Conservation (phyloP, 2,329 filamentous ascomycete genomes). For the Alternaria alternata region DNA sequence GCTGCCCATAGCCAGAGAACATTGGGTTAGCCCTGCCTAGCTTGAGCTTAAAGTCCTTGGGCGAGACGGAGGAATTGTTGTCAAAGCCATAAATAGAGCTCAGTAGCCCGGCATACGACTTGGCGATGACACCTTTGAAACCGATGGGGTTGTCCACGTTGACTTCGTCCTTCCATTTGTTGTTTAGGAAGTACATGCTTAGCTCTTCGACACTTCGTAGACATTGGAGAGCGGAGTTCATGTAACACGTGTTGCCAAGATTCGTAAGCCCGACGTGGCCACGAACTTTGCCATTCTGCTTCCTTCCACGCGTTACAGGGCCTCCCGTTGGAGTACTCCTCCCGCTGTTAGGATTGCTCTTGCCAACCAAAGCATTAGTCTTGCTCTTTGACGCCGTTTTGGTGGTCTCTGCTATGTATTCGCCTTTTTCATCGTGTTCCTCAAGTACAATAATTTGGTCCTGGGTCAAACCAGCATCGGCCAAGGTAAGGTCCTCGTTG, state of each 20-base stretch:
- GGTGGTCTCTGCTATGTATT: slow-evolving; percentile 62
- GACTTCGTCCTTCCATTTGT: slow-evolving; percentile 77
- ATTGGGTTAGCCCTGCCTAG: slow-evolving; percentile 83
- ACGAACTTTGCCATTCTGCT: slow-evolving; percentile 71
- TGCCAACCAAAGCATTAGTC: slow-evolving; percentile 40
- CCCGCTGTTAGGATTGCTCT: slow-evolving; percentile 62
- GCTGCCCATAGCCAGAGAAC: slow-evolving; percentile 94
- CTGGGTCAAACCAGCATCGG: slow-evolving; percentile 71
- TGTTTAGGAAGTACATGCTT: slow-evolving; percentile 82
- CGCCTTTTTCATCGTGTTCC: slow-evolving; percentile 66
- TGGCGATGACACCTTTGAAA: slow-evolving; percentile 86
- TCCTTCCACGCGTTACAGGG: slow-evolving; percentile 74
- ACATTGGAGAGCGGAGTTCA: slow-evolving; percentile 97
- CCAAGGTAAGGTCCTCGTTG: slow-evolving; percentile 75
- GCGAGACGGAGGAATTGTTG: slow-evolving; percentile 73
- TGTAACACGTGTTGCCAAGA: slow-evolving; percentile 97
- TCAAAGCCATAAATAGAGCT: slow-evolving; percentile 78
- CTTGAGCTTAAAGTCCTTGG: slow-evolving; percentile 80
- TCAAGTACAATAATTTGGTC: slow-evolving; percentile 85
- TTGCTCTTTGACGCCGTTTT: slow-evolving; percentile 56
- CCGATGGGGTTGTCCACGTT: slow-evolving; percentile 87
- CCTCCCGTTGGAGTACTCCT: slow-evolving; percentile 73
- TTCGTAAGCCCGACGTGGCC: slow-evolving; percentile 88
- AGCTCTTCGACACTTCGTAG: slow-evolving; percentile 92
- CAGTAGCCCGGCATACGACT: slow-evolving; percentile 78